Percentiles rank a stretch among this genome's conserved stretches.
Evolutionary conservation across 2,329 filamentous ascomycete genomes (phyloP).

Genomic region (Pseudofabraea citricarpa): DNA sequence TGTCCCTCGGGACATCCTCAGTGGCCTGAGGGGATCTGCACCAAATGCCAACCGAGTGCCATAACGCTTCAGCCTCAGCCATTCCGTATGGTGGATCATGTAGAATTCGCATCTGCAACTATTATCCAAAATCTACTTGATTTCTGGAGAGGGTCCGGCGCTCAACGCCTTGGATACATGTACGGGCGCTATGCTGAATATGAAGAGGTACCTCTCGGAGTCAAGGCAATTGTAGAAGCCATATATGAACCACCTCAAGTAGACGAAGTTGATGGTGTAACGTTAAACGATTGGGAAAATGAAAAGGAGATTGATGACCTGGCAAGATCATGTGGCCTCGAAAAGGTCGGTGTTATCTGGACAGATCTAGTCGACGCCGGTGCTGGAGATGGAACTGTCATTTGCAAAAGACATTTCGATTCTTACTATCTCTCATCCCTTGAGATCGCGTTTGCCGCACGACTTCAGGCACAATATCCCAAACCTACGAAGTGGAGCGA

Average conservation of each 20-base stretch:
- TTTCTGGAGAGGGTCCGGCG: slow-evolving; percentile 82
- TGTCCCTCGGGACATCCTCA: slow-evolving; percentile 90
- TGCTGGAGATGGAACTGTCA: slow-evolving; percentile 73
- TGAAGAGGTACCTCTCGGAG: slow-evolving; percentile 82
- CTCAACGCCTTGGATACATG: slow-evolving; percentile 81
- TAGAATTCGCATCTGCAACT: slow-evolving; percentile 83
- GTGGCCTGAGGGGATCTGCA: slow-evolving; percentile 96
- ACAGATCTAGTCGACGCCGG: slow-evolving; percentile 86
- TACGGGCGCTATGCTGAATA: slow-evolving; percentile 93
- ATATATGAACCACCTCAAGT: slow-evolving; percentile 95
- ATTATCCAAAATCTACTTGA: slow-evolving; percentile 88
- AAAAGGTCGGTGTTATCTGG: slow-evolving; percentile 89
- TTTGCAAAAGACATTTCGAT: slow-evolving; percentile 94
- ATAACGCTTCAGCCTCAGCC: slow-evolving; percentile 92
- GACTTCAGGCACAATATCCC: slow-evolving; percentile 82
- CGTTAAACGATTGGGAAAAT: slow-evolving; percentile 77
- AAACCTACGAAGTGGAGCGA: slow-evolving; percentile 96
- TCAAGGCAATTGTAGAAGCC: slow-evolving; percentile 93
- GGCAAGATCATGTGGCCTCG: slow-evolving; percentile 76
- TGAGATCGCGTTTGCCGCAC: slow-evolving; percentile 84
- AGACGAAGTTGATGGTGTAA: slow-evolving; percentile 83
- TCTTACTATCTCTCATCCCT: slow-evolving; percentile 88
- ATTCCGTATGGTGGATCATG: slow-evolving; percentile 97
- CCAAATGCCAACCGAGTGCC: slow-evolving; percentile 94
- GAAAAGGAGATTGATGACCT: slow-evolving; percentile 78